Conservation (phyloP, 768 basidiomycete species). For the Lentinula edodes region DNA sequence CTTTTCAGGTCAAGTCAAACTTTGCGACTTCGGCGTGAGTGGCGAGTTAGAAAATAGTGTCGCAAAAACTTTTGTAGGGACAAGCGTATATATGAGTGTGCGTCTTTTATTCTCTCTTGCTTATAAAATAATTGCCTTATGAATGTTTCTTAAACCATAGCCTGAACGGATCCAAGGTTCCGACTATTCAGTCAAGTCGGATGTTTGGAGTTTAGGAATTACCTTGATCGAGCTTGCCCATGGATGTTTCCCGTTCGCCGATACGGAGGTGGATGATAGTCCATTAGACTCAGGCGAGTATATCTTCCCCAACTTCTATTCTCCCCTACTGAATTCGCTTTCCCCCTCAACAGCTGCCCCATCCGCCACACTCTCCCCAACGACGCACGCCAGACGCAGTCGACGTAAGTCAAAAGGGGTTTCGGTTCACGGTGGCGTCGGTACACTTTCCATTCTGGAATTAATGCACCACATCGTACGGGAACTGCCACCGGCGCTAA, state of each 20-base stretch:
- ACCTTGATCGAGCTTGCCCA: constrained; percentile 95
- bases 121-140: constrained; percentile 23
- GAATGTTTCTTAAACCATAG: constrained; percentile 35
- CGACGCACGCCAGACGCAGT: constrained; percentile 43
- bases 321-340: background rate
- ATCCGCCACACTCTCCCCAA: constrained; percentile 5
- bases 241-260: constrained; percentile 98
- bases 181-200: constrained; percentile 97
- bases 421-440: constrained; percentile 86
- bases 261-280: constrained; percentile 21
- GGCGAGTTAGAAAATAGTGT: constrained; percentile 98
- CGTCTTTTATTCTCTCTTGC: background rate
- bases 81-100: constrained; percentile 99
- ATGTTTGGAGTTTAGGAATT: constrained; percentile 98
- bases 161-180: constrained; percentile 99
- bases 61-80: constrained; percentile 98
- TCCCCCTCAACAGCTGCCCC: background rate
- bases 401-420: constrained; percentile 89
- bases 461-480: constrained; percentile 97
- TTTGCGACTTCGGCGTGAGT: constrained; percentile 98
- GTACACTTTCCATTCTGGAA: constrained; percentile 98
- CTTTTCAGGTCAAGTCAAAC: constrained; percentile 60
- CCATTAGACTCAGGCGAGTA: background rate
- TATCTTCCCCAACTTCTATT: background rate
- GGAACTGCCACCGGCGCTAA: constrained; percentile 77